Base-by-base conservation (phyloP, 2,329 filamentous ascomycete species). In the Fusarium dimerum region DNA sequence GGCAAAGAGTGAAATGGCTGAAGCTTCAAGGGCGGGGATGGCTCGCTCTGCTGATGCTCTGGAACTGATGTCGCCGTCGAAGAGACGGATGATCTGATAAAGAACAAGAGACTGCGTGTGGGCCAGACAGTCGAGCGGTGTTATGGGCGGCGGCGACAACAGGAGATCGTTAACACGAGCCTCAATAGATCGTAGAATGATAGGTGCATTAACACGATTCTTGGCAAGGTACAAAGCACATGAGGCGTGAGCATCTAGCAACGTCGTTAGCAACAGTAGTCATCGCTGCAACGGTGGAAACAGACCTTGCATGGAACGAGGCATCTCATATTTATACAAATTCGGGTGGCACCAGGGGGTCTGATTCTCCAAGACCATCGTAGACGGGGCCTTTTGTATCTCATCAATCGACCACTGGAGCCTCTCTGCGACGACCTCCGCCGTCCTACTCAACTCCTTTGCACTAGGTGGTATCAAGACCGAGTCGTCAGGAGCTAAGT, bases 291-390 rank as follows among this genome's bases (percentile, higher is more conserved):
- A 11, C 43, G 38, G 20, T 43, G 30, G n/a, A 7, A 26, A n/a
- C 54, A 41, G 56, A 76, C 78, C 79, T 70, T 82, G 76, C 60
- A 84, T 75, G 1, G 65, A 70, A 30, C 67, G 67, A 1, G 81
- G 82, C 78, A 84, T 82, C 9, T 63, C 50, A 2, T 78, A 71
- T n/a, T 69, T 68, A 52, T 82, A 84, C 0, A 85, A 68, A n/a
- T 69, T 63, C 0, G 70, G 69, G 55, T 85, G 82, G 30, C 71
- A 76, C 82, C 82, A 85, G 0, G 79, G 78, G 0, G 79, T 80
- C 45, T 75, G 67, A 15, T 73, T 79, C 43, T 78, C 71, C 9
- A 72, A 52, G 0, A 83, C 74, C 75, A 84, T 80, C 43, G 56
- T 72, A n/a, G 53, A 54, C 1, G 76, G 75, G 1, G 81, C 75